phyloP scores from a whole-genome alignment of 371 early-diverging fungal species.

The Gilbertella persicaria region DNA sequence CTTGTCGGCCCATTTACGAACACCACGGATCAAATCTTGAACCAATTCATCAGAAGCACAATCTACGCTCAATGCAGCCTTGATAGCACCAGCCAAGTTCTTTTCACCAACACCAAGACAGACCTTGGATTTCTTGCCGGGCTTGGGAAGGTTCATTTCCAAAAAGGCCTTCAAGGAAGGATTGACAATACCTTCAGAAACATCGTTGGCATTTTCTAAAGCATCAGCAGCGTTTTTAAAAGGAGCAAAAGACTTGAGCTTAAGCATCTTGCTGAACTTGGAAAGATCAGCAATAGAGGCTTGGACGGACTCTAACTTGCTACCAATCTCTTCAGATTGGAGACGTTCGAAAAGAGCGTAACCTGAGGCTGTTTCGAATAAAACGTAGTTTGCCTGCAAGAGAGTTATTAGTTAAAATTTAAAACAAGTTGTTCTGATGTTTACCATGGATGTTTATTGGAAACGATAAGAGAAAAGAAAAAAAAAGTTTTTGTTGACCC shows the following conservation, averaged over 20 bases:
- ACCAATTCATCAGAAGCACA: slow-evolving; percentile 82
- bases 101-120: slow-evolving; percentile 93
- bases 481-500: slow-evolving; percentile 20
- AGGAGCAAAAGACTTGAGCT: slow-evolving; percentile 92
- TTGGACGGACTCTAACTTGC: slow-evolving; percentile 90
- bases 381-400: slow-evolving; percentile 62
- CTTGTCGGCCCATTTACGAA: slow-evolving; percentile 90
- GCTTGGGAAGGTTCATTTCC: slow-evolving; percentile 89
- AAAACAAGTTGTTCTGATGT: neutral
- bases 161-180: slow-evolving; percentile 88
- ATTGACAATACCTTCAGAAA: slow-evolving; percentile 94
- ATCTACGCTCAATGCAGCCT: slow-evolving; percentile 74
- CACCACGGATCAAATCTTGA: slow-evolving; percentile 90
- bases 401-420: too few species aligned
- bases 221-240: slow-evolving; percentile 98
- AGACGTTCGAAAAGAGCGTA: slow-evolving; percentile 95
- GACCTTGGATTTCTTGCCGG: slow-evolving; percentile 71
- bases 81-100: slow-evolving; percentile 90
- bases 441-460: slow-evolving; percentile 3
- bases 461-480: slow-evolving; percentile 8
- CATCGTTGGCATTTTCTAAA: slow-evolving; percentile 95
- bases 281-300: slow-evolving; percentile 80
- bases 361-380: slow-evolving; percentile 96
- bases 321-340: slow-evolving; percentile 94
- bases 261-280: slow-evolving; percentile 89